Conservation (phyloP, 768 basidiomycete species). For the Rubroboletus satanas region DNA sequence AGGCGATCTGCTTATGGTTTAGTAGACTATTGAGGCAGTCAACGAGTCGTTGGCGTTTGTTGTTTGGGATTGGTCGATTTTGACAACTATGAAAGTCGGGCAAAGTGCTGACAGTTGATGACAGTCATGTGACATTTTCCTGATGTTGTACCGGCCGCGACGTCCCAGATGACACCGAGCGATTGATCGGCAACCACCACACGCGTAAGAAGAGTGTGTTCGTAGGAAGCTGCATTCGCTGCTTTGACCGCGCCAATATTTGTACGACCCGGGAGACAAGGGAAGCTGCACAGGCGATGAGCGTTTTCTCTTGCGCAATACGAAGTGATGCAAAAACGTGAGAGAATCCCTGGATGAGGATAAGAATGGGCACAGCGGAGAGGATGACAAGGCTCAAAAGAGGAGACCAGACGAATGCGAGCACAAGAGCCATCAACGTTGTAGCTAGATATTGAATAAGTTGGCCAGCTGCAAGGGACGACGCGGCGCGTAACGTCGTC, state of each 20-base stretch:
- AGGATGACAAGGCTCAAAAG: slow-evolving; percentile 89
- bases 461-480: slow-evolving; percentile 74
- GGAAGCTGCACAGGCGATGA: slow-evolving; percentile 72
- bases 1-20: too few relatives aligned
- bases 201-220: slow-evolving; percentile 45
- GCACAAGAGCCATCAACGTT: slow-evolving; percentile 68
- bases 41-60: too few relatives aligned
- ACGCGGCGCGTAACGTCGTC: slow-evolving; percentile 89
- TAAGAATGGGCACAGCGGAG: slow-evolving; percentile 78
- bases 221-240: slow-evolving; percentile 70
- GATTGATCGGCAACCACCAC: slow-evolving; percentile 46
- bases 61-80: too few relatives aligned
- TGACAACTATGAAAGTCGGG: too few relatives aligned
- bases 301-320: slow-evolving; percentile 59
- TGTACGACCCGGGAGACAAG: slow-evolving; percentile 69
- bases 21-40: too few relatives aligned
- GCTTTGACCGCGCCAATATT: slow-evolving; percentile 90
- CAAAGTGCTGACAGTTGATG: too few relatives aligned
- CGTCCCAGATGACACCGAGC: slow-evolving; percentile 72
- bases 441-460: slow-evolving; percentile 81
- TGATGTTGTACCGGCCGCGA: slow-evolving; percentile 57
- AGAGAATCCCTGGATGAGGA: slow-evolving; percentile 70
- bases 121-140: too few relatives aligned
- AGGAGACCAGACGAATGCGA: slow-evolving; percentile 80
- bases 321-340: slow-evolving; percentile 67